Conservation (phyloP, 2,329 filamentous ascomycete species). For the Paecilomyces variotii region DNA sequence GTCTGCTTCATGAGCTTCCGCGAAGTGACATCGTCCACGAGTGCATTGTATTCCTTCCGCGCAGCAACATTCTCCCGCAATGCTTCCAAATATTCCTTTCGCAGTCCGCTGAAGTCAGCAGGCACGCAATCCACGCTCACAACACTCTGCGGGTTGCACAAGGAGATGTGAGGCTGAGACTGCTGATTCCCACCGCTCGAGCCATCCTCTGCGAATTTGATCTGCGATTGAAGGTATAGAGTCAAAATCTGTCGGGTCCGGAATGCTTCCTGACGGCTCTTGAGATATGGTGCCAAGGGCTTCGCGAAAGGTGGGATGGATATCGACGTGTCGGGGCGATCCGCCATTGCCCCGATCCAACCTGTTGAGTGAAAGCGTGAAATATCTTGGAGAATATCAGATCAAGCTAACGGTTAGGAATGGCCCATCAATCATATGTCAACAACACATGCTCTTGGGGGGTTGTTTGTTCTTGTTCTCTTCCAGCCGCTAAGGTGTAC, state of each 20-base stretch:
- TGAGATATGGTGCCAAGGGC: constrained; percentile 32
- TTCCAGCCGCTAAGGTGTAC: background rate
- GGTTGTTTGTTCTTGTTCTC: background rate
- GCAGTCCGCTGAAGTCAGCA: constrained; percentile 33
- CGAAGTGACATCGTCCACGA: constrained; percentile 23
- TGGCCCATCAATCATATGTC: background rate
- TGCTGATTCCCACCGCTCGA: constrained; percentile 11
- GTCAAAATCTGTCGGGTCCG: constrained; percentile 33
- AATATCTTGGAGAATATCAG: background rate
- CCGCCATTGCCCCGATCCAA: background rate
- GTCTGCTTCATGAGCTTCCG: constrained; percentile 18
- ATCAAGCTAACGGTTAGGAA: background rate
- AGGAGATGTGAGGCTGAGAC: constrained; percentile 24
- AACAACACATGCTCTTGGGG: background rate
- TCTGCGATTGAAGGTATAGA: constrained; percentile 28
- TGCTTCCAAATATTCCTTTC: constrained; percentile 39
- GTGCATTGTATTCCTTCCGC: constrained; percentile 28
- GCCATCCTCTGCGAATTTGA: constrained; percentile 23
- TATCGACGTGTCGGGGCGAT: background rate
- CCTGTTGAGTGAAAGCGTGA: background rate
- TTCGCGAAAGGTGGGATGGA: constrained; percentile 28
- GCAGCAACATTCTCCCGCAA: constrained; percentile 36
- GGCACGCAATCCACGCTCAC: constrained; percentile 27
- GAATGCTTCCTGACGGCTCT: constrained; percentile 29
- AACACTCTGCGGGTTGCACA: constrained; percentile 26